Percentiles rank a stretch among this genome's conserved stretches.
These are phyloP conservation scores for Beta lomatogona DNA, from an alignment of 179 eudicot species.

Conservation along the genomic window DNA sequence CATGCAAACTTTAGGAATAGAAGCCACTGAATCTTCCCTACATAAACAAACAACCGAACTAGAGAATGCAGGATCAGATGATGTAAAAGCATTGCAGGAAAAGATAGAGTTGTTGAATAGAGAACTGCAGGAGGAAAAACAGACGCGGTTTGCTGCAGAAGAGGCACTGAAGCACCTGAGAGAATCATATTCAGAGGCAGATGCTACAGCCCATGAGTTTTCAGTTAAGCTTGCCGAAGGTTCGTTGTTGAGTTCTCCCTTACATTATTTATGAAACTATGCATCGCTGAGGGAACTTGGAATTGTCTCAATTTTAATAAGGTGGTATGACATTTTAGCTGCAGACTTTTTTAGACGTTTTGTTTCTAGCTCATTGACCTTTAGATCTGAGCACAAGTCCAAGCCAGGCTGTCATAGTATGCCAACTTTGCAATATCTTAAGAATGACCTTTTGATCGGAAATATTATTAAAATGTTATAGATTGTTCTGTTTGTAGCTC, in stretches of 20 bases:
- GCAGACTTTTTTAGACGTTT: not conserved
- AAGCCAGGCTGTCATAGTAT: slow-evolving; percentile 5
- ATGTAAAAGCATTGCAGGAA: slow-evolving; percentile 45
- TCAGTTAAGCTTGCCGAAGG: slow-evolving; percentile 85
- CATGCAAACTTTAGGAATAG: slow-evolving; percentile 25
- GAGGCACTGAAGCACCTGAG: slow-evolving; percentile 79
- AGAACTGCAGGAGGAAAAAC: slow-evolving; percentile 72
- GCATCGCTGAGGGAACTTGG: not conserved
- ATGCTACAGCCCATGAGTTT: slow-evolving; percentile 78
- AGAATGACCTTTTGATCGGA: not conserved
- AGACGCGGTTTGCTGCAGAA: slow-evolving; percentile 92
- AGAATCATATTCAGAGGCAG: slow-evolving; percentile 73
- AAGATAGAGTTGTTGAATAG: slow-evolving; percentile 62
- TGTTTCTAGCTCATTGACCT: not conserved
- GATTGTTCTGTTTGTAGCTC: slow-evolving; percentile 51
- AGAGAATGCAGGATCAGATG: slow-evolving; percentile 36
- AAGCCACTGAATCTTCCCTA: slow-evolving; percentile 29
- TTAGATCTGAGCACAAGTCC: not conserved
- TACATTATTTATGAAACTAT: not conserved
- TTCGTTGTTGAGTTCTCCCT: slow-evolving; percentile 19
- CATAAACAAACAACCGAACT: slow-evolving; percentile 30
- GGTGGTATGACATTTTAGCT: not conserved
- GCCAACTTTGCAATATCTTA: not conserved
- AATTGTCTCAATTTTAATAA: not conserved
- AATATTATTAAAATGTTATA: slow-evolving; percentile 10